A percentile compares a stretch with the other conserved stretches of the same genome.
phyloP scores from a whole-genome alignment of 106 monocot species.

The Alisma plantagoaquatica region DNA sequence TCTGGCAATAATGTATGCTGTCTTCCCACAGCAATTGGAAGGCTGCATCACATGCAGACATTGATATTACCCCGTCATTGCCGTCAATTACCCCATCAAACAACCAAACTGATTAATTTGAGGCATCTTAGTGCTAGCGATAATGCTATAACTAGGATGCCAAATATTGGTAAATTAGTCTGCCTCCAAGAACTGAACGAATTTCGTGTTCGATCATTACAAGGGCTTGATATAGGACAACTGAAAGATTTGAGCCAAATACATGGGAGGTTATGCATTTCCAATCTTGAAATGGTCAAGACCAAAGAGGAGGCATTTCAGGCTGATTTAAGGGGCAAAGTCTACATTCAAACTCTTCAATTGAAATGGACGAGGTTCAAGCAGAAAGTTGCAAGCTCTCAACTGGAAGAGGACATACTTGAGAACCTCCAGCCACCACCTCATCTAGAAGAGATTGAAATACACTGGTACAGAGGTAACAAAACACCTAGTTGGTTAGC shows the following conservation, averaged over 20 bases:
- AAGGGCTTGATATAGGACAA: conserved; percentile 2
- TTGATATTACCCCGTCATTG: conserved; percentile 4
- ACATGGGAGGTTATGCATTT: neutral
- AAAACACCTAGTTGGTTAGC: conserved; percentile 4
- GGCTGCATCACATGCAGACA: conserved; percentile 21
- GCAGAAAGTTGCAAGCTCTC: neutral
- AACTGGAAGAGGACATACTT: conserved; percentile 1
- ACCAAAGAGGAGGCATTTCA: conserved; percentile 1
- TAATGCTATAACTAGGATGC: conserved; percentile 7
- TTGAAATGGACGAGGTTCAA: conserved; percentile 3
- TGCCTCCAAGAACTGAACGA: conserved; percentile 19
- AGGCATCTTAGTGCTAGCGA: conserved; percentile 11
- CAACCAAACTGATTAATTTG: conserved; percentile 16
- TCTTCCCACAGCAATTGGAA: conserved; percentile 18
- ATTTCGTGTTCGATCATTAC: conserved; percentile 15
- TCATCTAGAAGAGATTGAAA: conserved; percentile 6
- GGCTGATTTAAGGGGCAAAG: conserved; percentile 9
- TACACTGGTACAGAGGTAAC: conserved; percentile 10
- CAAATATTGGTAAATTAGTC: conserved; percentile 15
- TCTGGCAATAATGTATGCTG: conserved; percentile 1
- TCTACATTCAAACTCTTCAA: neutral
- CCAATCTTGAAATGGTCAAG: conserved; percentile 1
- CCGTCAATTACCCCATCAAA: neutral
- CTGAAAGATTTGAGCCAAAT: neutral
- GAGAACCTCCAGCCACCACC: conserved; percentile 5